Conservation (phyloP, 139 green algal genomes). For the Chlamydomonas asymmetrica region DNA sequence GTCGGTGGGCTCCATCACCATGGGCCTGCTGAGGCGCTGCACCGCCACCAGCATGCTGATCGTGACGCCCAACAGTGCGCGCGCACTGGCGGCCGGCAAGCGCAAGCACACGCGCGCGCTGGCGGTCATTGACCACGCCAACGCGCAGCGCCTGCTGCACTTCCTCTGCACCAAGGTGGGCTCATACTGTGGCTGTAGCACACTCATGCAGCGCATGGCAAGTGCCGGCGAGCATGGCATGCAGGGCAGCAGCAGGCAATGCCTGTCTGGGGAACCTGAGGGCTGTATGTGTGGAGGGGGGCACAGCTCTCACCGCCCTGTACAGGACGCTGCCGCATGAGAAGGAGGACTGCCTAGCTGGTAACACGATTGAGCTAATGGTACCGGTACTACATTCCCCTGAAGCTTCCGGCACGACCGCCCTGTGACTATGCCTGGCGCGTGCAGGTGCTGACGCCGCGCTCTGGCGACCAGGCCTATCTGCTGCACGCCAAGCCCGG, state of each 20-base stretch:
- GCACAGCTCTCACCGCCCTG: neutral
- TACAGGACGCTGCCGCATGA: neutral
- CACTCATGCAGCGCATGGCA: neutral
- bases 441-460: neutral
- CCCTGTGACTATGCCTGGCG: neutral
- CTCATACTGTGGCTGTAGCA: neutral
- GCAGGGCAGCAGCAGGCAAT: too few species aligned
- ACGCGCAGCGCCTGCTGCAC: conserved; percentile 5
- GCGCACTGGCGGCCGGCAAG: neutral
- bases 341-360: neutral
- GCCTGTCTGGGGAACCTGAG: too few species aligned
- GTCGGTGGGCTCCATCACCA: conserved; percentile 6
- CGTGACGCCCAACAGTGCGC: neutral
- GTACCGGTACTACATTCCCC: too few species aligned
- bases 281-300: neutral
- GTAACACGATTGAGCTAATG: too few species aligned
- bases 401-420: neutral
- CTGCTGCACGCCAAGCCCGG: conserved; percentile 1
- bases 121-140: conserved; percentile 13
- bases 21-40: conserved; percentile 16
- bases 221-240: too few species aligned
- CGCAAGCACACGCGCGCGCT: neutral
- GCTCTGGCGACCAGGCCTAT: neutral
- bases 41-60: conserved; percentile 6
- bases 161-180: conserved; percentile 5